Conservation (phyloP, 2,329 filamentous ascomycete genomes). For the Domatiomyces globalis region DNA sequence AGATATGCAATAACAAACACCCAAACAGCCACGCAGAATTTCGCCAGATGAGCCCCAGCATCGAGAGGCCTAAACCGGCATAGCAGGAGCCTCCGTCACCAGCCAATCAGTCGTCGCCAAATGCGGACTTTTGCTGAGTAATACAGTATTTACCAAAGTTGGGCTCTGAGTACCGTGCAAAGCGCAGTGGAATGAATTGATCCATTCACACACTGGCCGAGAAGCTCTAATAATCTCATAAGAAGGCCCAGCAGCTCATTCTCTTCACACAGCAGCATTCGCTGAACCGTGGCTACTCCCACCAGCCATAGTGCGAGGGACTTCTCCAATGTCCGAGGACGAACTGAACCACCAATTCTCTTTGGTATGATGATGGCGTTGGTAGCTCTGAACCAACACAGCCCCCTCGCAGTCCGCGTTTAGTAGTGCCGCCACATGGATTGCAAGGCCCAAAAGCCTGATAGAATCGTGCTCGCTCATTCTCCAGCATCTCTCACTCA, state of each 20-base stretch:
- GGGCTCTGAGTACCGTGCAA: too few relatives aligned
- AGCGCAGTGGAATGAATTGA: too few relatives aligned
- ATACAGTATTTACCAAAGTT: too few relatives aligned
- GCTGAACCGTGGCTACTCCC: not conserved
- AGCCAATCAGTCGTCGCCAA: not conserved
- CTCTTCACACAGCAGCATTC: not conserved
- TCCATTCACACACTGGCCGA: not conserved
- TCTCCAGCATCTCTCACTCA: not conserved
- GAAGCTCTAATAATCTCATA: not conserved
- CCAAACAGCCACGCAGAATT: not conserved
- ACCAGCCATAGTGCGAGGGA: not conserved
- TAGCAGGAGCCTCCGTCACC: not conserved
- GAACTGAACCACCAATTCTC: not conserved
- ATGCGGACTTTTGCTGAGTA: too few relatives aligned
- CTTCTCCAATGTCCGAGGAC: not conserved
- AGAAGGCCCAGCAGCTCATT: not conserved
- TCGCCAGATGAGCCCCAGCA: not conserved
- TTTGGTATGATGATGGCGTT: not conserved
- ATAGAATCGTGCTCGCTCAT: not conserved
- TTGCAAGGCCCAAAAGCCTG: not conserved
- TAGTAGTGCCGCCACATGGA: not conserved
- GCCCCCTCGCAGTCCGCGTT: too few relatives aligned
- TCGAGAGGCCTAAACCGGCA: not conserved
- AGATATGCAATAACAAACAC: not conserved
- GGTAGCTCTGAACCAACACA: too few relatives aligned